A percentile compares a stretch with the other conserved stretches of the same genome.
These are phyloP conservation scores for Aspergillaceae sp. DNA, from an alignment of 2,329 filamentous ascomycete genomes.

Conservation along the genomic window DNA sequence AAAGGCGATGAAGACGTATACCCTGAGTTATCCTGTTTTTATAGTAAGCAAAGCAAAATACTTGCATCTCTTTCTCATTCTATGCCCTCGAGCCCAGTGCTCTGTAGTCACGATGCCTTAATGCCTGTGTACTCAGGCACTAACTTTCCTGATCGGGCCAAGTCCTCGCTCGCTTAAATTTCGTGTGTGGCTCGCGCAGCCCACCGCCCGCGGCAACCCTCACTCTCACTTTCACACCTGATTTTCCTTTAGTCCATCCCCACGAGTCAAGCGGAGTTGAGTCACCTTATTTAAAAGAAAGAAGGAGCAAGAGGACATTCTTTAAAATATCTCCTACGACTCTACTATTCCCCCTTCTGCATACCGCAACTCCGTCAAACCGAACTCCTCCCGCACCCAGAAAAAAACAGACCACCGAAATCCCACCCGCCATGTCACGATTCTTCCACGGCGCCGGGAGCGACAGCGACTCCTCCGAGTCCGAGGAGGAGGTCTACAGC, in stretches of 20 bases:
- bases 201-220: conserved; percentile 20
- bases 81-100: too few species aligned
- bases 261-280: conserved; percentile 6
- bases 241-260: conserved; percentile 15
- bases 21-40: background rate
- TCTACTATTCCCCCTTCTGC: background rate
- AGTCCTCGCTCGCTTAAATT: conserved; percentile 39
- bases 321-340: too few species aligned
- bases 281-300: conserved; percentile 12
- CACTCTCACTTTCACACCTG: conserved; percentile 14
- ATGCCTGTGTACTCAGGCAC: background rate
- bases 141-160: conserved; percentile 25
- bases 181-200: conserved; percentile 31
- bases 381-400: background rate
- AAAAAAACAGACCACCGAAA: background rate
- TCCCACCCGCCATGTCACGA: conserved; percentile 66
- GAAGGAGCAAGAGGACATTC: too few species aligned
- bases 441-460: conserved; percentile 96
- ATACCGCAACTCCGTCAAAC: background rate
- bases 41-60: background rate
- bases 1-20: background rate
- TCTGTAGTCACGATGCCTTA: background rate
- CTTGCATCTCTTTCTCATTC: too few species aligned
- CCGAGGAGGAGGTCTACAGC: conserved; percentile 87
- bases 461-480: conserved; percentile 87